Base-by-base conservation (phyloP, 2,329 filamentous ascomycete genomes). In the Botrytis byssoidea region DNA sequence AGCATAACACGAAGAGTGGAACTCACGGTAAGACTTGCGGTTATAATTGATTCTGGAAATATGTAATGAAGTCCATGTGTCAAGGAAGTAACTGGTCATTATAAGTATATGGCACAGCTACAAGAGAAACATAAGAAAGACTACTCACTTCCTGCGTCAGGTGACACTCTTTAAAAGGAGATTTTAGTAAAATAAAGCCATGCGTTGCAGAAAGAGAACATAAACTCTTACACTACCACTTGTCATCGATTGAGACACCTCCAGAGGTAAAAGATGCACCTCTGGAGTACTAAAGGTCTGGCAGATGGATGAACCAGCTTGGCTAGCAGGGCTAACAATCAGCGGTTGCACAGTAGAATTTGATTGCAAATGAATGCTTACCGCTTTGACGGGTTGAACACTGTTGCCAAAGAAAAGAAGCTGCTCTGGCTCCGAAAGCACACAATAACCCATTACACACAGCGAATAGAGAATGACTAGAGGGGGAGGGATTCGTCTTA, bases 401-500 rank as follows among this genome's bases (percentile, higher is more conserved):
- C n/a, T 29, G n/a, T 16, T 55, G 14, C 51, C n/a, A 8, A 32
- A 29, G 20, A 46, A 22, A 22, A 46, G 2, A 46, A 57, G 3
- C 29, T 32, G 1, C 2, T 4, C 7, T 32, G n/a, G n/a, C 29
- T 57, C 51, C 2, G 5, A 29, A 57, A n/a, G n/a, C 51, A 29
- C 12, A 32, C 12, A 57, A 6, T 1, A 22, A 10, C 20, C 8
- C 8, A 46, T 9, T 22, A 46, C 44, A 46, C 20, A 46, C 44
- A 46, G 44, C 44, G 44, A 46, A 46, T 22, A 25, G 8, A 25
- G 20, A 8, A 10, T 22, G 44, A 12, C 20, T 10, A 1, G 46
- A 0, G 3, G 9, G 32, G 32, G 16, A 3, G 22, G 20, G 4
- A 35, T 22, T 6, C 20, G n/a, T 37, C 10, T 7, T 8, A 4